Conservation (phyloP, 2,329 filamentous ascomycete species). For the Clonostachys byssicola region DNA sequence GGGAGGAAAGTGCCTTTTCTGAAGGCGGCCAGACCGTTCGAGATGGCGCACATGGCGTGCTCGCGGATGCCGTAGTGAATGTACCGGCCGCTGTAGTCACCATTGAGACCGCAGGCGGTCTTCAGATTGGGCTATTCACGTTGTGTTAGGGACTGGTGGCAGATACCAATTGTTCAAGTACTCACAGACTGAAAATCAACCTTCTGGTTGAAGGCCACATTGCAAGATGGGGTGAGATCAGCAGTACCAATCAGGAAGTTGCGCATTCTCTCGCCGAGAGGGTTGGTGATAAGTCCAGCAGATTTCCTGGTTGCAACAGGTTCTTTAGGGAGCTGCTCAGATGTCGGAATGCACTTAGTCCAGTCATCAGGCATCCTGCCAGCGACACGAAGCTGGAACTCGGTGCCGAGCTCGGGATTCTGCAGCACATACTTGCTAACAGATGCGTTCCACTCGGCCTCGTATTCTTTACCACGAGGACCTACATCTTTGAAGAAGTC, state of each 20-base stretch:
- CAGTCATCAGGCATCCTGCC: slow-evolving; percentile 41
- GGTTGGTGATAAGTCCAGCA: slow-evolving; percentile 43
- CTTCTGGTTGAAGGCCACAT: slow-evolving; percentile 50
- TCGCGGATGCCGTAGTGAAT: slow-evolving; percentile 59
- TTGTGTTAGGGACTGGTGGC: not conserved
- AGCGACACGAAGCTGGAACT: slow-evolving; percentile 40
- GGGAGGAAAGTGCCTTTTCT: slow-evolving; percentile 50
- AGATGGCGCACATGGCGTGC: slow-evolving; percentile 55
- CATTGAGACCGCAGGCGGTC: slow-evolving; percentile 44
- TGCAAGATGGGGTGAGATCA: slow-evolving; percentile 45
- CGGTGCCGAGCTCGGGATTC: slow-evolving; percentile 41
- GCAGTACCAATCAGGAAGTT: slow-evolving; percentile 49
- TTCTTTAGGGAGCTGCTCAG: slow-evolving; percentile 34
- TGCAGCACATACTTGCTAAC: slow-evolving; percentile 33
- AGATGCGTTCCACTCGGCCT: slow-evolving; percentile 38
- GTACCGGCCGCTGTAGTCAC: slow-evolving; percentile 49
- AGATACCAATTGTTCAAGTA: not conserved
- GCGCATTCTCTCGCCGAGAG: slow-evolving; percentile 38
- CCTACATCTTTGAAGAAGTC: slow-evolving; percentile 43
- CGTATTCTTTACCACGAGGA: slow-evolving; percentile 34
- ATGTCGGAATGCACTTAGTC: slow-evolving; percentile 39
- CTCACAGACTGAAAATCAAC: slow-evolving; percentile 37
- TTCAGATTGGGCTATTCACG: slow-evolving; percentile 22
- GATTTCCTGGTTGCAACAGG: slow-evolving; percentile 46
- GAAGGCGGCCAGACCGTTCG: slow-evolving; percentile 56